Base-by-base conservation (phyloP, 768 basidiomycete species). In the Serendipita indica region DNA sequence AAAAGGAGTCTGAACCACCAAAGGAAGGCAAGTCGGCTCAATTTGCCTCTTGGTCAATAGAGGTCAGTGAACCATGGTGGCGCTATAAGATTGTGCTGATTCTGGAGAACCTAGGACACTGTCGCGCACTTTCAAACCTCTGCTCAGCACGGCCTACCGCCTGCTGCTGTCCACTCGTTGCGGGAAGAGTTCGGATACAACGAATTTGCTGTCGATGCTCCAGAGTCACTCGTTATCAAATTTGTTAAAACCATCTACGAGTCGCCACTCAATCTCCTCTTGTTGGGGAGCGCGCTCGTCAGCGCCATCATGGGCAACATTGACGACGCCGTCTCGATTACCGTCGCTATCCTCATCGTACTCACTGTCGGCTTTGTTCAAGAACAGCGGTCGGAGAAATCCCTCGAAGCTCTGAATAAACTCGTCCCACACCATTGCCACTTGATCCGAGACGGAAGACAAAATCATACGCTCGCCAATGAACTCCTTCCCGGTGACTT, bases 361-460 rank as follows among this genome's bases (percentile, higher is more conserved):
- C 72, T 98, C 3, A 93, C 92, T 34, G 93, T 98, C 62, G 94
- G 90, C 7, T 98, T 97, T 66, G 82, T 98, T 30, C 93, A 98
- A 70, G 93, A 98, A 69, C 82, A 86, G 61, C 78, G 93, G 32
- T 97, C 94, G 1, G 93, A 97, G 68, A 83, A 96, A 71, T 90
- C 88, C 61, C 74, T 98, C 27, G 91, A 96, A 70, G 90, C 93
- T 0, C 75, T 98, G 33, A 96, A 92, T 73, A 96, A 93, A 70
- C 84, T 98, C 39, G 93, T 98, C 20, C 93, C 93, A 0, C 93
- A 98, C 69, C 90, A 94, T 68, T 94, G 91, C 67, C 90, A 93
- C 67, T 82, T 96, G 61, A 75, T 87, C 58, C 86, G 92, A 13
- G 84, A 84, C 70, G 79, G 79, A 28, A 77, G 80, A 64, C 79